phyloP scores from a whole-genome alignment of 208 protist species.

The Spongospora subterranea region DNA sequence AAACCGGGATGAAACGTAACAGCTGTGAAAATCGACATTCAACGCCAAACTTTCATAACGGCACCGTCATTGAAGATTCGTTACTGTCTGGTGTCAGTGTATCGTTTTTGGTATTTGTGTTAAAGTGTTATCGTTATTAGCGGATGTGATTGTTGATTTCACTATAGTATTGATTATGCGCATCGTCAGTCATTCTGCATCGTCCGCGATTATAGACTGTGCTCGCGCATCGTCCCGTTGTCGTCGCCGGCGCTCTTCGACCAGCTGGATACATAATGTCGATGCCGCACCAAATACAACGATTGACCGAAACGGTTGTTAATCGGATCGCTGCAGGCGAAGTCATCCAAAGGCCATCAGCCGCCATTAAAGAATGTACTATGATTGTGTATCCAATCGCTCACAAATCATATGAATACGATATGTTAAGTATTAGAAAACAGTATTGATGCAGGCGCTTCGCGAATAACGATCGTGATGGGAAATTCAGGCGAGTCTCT shows the following conservation, averaged over 20 bases:
- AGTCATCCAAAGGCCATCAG: constrained; percentile 76
- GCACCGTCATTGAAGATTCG: no score
- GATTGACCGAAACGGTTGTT: constrained; percentile 62
- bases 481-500: constrained; percentile 54
- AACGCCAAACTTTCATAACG: no score
- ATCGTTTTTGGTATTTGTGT: no score
- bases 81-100: no score
- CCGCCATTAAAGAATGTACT: constrained; percentile 77
- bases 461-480: constrained; percentile 68
- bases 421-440: constrained; percentile 76
- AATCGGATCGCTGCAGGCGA: constrained; percentile 79
- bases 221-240: constrained; percentile 49
- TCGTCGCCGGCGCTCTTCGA: not conserved
- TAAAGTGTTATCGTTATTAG: no score
- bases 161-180: no score
- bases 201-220: no score
- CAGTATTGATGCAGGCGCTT: constrained; percentile 78
- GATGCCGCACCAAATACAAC: constrained; percentile 29
- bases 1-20: no score
- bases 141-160: no score
- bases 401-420: not conserved
- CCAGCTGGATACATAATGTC: no score
- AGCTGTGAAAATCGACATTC: no score
- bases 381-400: not conserved
- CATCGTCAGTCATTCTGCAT: no score